Percentiles rank a stretch among this genome's conserved stretches.
Conservation (phyloP, 2,329 filamentous ascomycete species). For the Neodidymelliopsis sp. region DNA sequence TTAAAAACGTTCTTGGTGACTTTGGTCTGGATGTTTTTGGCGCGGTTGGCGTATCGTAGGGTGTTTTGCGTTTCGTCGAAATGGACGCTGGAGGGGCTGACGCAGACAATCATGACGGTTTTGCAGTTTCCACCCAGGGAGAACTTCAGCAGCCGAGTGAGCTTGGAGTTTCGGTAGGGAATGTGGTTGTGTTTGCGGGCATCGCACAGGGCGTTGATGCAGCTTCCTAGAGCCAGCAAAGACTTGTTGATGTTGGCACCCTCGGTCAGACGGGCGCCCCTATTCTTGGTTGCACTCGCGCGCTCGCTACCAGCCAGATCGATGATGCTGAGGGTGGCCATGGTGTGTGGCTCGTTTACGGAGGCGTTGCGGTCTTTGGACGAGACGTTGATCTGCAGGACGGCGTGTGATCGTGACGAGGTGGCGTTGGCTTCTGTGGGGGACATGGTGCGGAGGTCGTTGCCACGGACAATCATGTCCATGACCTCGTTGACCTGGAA, state of each 20-base stretch:
- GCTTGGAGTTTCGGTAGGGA: conserved; percentile 96
- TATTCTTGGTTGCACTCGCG: conserved; percentile 95
- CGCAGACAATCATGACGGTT: conserved; percentile 99
- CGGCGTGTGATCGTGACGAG: conserved; percentile 94
- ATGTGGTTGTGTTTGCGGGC: conserved; percentile 90
- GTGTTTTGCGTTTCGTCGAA: conserved; percentile 99
- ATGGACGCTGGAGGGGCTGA: conserved; percentile 94
- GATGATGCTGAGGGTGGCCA: conserved; percentile 98
- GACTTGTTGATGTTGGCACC: conserved; percentile 99
- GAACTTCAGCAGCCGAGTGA: conserved; percentile 94
- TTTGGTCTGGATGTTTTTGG: conserved; percentile 99
- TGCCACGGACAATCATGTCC: conserved; percentile 97
- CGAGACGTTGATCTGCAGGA: conserved; percentile 95
- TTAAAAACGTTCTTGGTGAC: conserved; percentile 99
- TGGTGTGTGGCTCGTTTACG: conserved; percentile 93
- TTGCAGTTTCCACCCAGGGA: conserved; percentile 97
- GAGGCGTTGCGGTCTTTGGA: conserved; percentile 93
- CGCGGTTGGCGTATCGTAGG: conserved; percentile 92
- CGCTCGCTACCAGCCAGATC: conserved; percentile 95
- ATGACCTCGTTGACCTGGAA: conserved; percentile 80
- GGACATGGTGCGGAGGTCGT: conserved; percentile 93
- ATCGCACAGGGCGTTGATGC: conserved; percentile 98
- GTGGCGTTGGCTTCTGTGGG: conserved; percentile 97
- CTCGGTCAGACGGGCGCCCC: conserved; percentile 88
- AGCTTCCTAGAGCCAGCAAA: conserved; percentile 89